phyloP scores from a whole-genome alignment of 2,329 filamentous ascomycete species.

The Phyllosticta citribraziliensis region DNA sequence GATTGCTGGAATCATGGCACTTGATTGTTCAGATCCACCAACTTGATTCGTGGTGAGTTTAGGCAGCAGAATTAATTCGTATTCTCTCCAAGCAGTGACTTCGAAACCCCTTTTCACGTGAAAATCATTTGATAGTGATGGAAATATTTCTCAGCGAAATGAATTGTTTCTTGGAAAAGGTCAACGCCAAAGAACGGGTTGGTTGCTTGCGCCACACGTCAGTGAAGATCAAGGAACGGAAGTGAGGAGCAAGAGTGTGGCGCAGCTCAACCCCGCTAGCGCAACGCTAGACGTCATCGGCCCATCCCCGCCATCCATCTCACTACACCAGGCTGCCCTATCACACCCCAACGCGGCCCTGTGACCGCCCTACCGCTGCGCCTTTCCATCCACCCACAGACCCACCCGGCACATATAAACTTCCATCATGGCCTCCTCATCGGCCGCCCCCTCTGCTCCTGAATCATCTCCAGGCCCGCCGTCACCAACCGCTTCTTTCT shows the following conservation, averaged over 20 bases:
- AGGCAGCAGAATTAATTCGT: not conserved
- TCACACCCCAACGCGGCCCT: not conserved
- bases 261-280: not conserved
- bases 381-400: not conserved
- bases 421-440: slow-evolving; percentile 2
- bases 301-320: not conserved
- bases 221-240: not conserved
- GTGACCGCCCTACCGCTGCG: not conserved
- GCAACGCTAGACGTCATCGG: not conserved
- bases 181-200: not conserved
- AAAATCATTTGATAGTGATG: no score
- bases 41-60: not conserved
- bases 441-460: not conserved
- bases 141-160: no score
- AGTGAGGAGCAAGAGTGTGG: not conserved
- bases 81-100: not conserved
- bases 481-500: slow-evolving; percentile 81
- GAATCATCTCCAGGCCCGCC: slow-evolving; percentile 30
- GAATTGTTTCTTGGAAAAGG: no score
- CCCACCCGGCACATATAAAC: not conserved
- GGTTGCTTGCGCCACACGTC: not conserved
- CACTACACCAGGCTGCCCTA: not conserved
- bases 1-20: not conserved
- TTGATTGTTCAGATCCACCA: not conserved
- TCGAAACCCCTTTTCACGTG: not conserved